These are phyloP conservation scores for Clitocybe nebularis DNA, from an alignment of 1,284 basidiomycete genomes.

Conservation along the genomic window DNA sequence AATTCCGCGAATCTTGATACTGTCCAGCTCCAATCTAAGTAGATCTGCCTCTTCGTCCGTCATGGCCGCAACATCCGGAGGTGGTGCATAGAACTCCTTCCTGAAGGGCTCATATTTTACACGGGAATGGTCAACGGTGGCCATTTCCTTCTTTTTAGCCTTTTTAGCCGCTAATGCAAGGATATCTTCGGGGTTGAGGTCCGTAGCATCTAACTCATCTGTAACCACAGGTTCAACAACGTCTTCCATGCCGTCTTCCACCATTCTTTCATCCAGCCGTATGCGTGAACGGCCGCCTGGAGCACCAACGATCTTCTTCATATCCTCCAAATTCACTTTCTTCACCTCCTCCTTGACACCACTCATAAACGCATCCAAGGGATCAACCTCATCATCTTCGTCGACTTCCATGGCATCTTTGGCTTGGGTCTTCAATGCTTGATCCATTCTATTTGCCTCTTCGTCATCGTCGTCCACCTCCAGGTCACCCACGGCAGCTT, in stretches of 20 bases:
- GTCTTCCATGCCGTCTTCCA: conserved; percentile 61
- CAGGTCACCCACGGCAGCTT: conserved; percentile 67
- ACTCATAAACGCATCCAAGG: conserved; percentile 93
- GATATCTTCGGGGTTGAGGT: conserved; percentile 89
- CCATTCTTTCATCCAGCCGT: conserved; percentile 65
- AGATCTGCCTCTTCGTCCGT: conserved; percentile 94
- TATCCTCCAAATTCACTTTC: conserved; percentile 86
- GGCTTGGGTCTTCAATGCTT: conserved; percentile 56
- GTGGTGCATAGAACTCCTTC: conserved; percentile 93
- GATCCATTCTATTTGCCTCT: conserved; percentile 68
- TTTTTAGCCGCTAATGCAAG: conserved; percentile 93
- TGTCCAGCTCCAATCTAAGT: conserved; percentile 87
- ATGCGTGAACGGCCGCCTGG: conserved; percentile 47
- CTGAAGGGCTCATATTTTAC: conserved; percentile 94
- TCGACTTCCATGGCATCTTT: conserved; percentile 70
- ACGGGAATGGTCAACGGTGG: conserved; percentile 85
- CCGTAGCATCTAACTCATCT: conserved; percentile 77
- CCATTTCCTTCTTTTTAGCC: conserved; percentile 94
- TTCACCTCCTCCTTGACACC: conserved; percentile 83
- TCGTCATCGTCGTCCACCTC: conserved; percentile 85
- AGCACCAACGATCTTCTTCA: conserved; percentile 61
- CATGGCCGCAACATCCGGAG: conserved; percentile 90
- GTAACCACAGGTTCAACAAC: conserved; percentile 49
- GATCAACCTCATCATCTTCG: conserved; percentile 83
- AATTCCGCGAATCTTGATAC: conserved; percentile 95